Evolutionary conservation across 495 filamentous ascomycete genomes (phyloP), one percentile per base, ranked within the genome.

Genomic region (Penicillium roqueforti): DNA sequence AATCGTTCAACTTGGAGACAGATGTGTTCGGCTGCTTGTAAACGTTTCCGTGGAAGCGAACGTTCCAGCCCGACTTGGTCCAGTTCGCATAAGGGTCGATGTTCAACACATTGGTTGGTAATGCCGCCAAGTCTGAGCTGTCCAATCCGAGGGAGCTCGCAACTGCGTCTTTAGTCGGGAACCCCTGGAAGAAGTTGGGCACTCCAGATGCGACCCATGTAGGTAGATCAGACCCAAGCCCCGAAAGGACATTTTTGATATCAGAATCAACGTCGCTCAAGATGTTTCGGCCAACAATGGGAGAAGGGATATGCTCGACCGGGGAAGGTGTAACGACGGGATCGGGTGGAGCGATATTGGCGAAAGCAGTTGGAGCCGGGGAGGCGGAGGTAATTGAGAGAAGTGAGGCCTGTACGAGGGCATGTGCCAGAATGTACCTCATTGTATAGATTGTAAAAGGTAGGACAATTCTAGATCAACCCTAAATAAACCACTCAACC

Each of bases 71-170:
- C 41, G 80, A 70, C 18, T 80, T 74, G n/a, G 87, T 90, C 80
- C 83, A 91, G 56, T 92, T 92, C 32, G 78, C 88, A 65, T 92
- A 91, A n/a, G 79, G 78, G 70, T 86, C 84, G 9, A 91, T 69
- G 58, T 90, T 89, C 46, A 91, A 63, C 16, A 87, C 85, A 56
- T 88, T 79, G 2, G 87, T 86, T 1, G 88, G 87, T 34, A 80
- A 67, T 5, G 83, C 79, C 13, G 63, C 73, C 20, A 88, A 65
- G n/a, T 83, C 76, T 11, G 60, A 60, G 47, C 80, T 74, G 46
- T 76, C 67, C 38, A 91, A 69, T 3, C 82, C 80, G 3, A 89
- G 71, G 37, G 77, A 77, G 53, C 75, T 84, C 57, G 75, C 66
- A 5, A 88, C 86, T 4, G 71, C 70, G 23, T 71, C 66, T 29